Conservation (phyloP, 164 flowering plant species). For the Umbilicus rupestris region DNA sequence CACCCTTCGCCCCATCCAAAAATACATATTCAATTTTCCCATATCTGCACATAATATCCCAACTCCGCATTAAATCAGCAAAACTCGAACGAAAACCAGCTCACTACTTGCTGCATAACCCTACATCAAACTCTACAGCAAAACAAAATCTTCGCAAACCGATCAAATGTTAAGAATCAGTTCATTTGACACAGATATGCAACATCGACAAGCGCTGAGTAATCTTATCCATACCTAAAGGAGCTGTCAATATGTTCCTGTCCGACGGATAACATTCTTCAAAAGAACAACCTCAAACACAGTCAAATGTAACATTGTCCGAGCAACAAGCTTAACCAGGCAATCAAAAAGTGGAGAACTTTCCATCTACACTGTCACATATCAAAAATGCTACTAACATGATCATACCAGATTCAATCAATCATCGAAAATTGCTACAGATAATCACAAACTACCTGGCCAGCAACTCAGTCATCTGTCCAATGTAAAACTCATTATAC, state of each 20-base stretch:
- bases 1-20: constrained; percentile 93
- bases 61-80: neutral
- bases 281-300: neutral
- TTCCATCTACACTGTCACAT: constrained; percentile 2
- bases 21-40: constrained; percentile 74
- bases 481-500: constrained; percentile 83
- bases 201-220: too few relatives aligned
- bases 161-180: too few relatives aligned
- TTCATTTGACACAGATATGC: too few relatives aligned
- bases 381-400: neutral
- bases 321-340: neutral
- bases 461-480: constrained; percentile 87
- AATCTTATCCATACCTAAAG: too few relatives aligned
- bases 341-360: neutral
- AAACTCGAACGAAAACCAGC: neutral
- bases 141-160: too few relatives aligned
- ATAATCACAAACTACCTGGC: constrained; percentile 60
- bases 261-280: neutral
- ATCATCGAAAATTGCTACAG: neutral
- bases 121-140: neutral
- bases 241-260: too few relatives aligned
- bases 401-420: too few relatives aligned
- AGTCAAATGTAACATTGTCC: neutral
- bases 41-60: constrained; percentile 32
- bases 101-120: neutral